phyloP scores from a whole-genome alignment of 2,329 filamentous ascomycete species.

The Colletotrichum scovillei region DNA sequence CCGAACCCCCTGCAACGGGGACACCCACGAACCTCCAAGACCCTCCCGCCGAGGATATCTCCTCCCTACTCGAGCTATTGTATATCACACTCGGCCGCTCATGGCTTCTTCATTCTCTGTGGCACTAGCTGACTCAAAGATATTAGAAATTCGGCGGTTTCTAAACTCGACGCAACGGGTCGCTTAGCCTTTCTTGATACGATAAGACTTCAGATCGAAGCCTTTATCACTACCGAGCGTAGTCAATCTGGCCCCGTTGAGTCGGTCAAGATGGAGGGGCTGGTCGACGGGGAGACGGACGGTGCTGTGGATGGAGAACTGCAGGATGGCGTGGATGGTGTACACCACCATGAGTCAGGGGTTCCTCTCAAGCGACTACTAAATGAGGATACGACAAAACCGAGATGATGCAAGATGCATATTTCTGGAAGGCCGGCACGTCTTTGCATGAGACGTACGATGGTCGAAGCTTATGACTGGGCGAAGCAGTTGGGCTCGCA shows the following conservation, averaged over 20 bases:
- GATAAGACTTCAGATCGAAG: conserved; percentile 22
- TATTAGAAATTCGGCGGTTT: conserved; percentile 19
- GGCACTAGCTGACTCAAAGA: conserved; percentile 7
- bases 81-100: conserved; percentile 1
- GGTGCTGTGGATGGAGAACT: not conserved
- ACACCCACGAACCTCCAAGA: not conserved
- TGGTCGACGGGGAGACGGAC: not conserved
- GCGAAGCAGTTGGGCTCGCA: not conserved
- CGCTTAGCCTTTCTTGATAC: conserved; percentile 13
- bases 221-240: not conserved
- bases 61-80: conserved; percentile 24
- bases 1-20: conserved; percentile 10
- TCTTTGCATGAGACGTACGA: not conserved
- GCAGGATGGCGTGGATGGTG: not conserved
- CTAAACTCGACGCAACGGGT: conserved; percentile 22
- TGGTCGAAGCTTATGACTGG: not conserved
- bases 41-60: conserved; percentile 16
- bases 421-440: not conserved
- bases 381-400: conserved; percentile 19
- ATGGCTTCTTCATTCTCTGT: not conserved
- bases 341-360: not conserved
- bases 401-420: not conserved
- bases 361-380: conserved; percentile 15
- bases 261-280: not conserved
- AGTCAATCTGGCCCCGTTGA: not conserved